Base-by-base conservation (phyloP, 176 grass and related monocot genomes). In the Cenchrus fungigraminus region DNA sequence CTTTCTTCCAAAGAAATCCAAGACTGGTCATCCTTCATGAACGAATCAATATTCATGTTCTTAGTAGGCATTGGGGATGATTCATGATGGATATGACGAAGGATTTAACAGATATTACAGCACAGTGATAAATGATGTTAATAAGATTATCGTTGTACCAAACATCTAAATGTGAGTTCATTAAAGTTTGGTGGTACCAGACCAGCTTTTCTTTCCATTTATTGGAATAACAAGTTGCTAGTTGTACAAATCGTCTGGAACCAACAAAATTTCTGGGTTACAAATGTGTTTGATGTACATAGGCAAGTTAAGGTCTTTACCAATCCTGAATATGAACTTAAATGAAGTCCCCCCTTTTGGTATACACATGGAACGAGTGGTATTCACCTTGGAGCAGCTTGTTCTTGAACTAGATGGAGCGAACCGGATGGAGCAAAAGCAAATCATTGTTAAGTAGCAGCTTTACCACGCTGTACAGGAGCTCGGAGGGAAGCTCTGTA, bases 401-500 rank as follows among this genome's bases (percentile, higher is more conserved):
- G 55, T 91, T 76, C 58, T 66, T 9, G 42, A 87, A 83, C 31
- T 29, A 71, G 37, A 78, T 34, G 31, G 66, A 68, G 20, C 16
- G 50, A 87, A 83, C 29, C 42, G 54, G 47, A 78, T 32, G 29
- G 37, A 40, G 37, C 37, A 40, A 40, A 58, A 57, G 20, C 12
- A 49, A 8, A 8, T 6, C 1, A 51, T 51, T 9, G 49, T 81
- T 89, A 91, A 22, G 80, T 76, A 85, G 29, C 50, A 84, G 75
- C 70, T 86, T 65, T 87, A 49, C 74, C 73, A 74, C 89, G 88
- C 12, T 64, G 74, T 37, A 98, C 87, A 72, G 96, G 93, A 60
- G 96, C 91, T 83, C 84, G 84, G 55, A 99, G 94, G 13, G 93
- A 96, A 86, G 89, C 73, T 56, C 88, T 81, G 50, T 96, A 96